These are phyloP conservation scores for Talaromyces sp. DNA, from an alignment of 2,329 filamentous ascomycete species.

Conservation along the genomic window DNA sequence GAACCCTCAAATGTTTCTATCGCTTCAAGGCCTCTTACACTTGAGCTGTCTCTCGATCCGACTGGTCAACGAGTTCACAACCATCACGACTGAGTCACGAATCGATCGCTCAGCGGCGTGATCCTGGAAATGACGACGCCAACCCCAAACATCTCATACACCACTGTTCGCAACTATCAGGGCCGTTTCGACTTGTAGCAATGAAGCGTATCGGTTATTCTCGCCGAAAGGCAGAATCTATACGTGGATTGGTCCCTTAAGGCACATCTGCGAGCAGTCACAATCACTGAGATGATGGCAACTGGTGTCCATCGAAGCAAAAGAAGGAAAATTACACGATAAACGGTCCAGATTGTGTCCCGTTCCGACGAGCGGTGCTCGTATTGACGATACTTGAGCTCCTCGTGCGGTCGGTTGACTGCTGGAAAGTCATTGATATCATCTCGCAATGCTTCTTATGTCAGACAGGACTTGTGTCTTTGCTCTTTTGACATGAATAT, in stretches of 20 bases:
- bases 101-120: not conserved
- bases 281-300: not conserved
- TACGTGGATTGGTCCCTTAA: constrained; percentile 35
- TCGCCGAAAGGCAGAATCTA: not conserved
- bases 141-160: not conserved
- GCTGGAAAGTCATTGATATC: not conserved
- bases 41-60: constrained; percentile 5
- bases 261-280: constrained; percentile 24
- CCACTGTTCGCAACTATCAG: constrained; percentile 15
- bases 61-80: not conserved
- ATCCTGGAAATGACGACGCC: not conserved
- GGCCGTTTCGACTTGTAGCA: constrained; percentile 39
- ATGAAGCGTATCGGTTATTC: constrained; percentile 31
- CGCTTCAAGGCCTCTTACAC: not conserved
- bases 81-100: not conserved
- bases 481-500: not conserved
- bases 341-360: constrained; percentile 8
- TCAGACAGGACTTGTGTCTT: not conserved
- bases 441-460: not conserved
- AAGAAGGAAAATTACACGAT: constrained; percentile 4
- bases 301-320: not conserved
- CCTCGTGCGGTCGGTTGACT: constrained; percentile 19
- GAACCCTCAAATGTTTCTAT: not conserved
- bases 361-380: constrained; percentile 32
- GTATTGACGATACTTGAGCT: constrained; percentile 37